Evolutionary conservation across 495 filamentous ascomycete genomes (phyloP).

Genomic region (Talaromyces liani): DNA sequence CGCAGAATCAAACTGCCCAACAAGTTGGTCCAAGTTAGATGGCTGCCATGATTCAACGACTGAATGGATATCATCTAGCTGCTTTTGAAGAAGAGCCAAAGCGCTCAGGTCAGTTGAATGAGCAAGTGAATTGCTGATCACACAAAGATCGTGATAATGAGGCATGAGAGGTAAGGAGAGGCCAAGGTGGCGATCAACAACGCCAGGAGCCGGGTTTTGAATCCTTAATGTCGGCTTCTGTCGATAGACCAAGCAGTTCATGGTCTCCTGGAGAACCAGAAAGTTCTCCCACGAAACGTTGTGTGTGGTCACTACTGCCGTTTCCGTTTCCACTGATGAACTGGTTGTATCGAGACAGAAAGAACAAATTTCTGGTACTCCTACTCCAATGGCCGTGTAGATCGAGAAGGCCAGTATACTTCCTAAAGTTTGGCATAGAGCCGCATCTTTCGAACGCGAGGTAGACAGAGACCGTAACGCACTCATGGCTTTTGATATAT

Average conservation of each 20-base stretch:
- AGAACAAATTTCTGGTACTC: constrained; percentile 1
- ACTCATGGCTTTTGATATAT: not conserved
- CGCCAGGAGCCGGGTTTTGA: not conserved
- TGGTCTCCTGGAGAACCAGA: constrained; percentile 1
- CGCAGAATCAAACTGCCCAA: constrained; percentile 13
- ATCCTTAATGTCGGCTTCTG: not conserved
- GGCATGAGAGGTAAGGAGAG: constrained; percentile 23
- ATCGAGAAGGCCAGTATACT: not conserved
- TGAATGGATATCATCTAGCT: constrained; percentile 18
- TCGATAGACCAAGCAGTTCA: constrained; percentile 2
- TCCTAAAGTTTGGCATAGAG: not conserved
- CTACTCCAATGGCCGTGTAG: constrained; percentile 2
- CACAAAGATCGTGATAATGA: constrained; percentile 25
- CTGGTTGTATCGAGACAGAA: constrained; percentile 2
- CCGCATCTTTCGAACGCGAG: not conserved
- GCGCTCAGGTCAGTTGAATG: not conserved
- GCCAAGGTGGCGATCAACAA: constrained; percentile 27
- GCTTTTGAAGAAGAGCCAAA: constrained; percentile 9
- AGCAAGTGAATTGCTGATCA: constrained; percentile 17
- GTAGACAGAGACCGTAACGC: not conserved
- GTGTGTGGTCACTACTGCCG: not conserved
- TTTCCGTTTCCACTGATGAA: not conserved
- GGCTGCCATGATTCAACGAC: constrained; percentile 20
- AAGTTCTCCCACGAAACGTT: not conserved
- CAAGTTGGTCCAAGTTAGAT: constrained; percentile 5